Evolutionary conservation across 2,329 filamentous ascomycete genomes (phyloP).

Genomic region (Sporothrix pallida): DNA sequence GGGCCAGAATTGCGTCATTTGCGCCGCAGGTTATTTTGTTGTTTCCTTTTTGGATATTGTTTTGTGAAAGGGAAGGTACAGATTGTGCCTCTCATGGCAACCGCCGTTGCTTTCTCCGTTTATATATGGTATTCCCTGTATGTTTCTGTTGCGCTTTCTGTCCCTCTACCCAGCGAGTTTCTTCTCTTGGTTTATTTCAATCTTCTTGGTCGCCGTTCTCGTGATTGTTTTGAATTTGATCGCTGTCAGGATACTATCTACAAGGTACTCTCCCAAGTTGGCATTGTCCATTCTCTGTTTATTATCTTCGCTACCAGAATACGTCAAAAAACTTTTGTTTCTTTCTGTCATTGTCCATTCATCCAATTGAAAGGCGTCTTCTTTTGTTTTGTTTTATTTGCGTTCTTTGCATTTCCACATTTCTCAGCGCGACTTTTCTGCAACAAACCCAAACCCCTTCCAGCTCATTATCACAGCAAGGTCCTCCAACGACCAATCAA

Average conservation of each 20-base stretch:
- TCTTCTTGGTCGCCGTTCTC: not conserved
- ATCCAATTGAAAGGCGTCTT: not conserved
- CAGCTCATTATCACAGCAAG: not conserved
- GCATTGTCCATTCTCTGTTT: not conserved
- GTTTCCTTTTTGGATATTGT: not conserved
- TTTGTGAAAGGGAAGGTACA: not conserved
- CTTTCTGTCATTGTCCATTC: not conserved
- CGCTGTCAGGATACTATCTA: not conserved
- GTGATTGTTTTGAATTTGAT: not conserved
- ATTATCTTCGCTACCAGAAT: conserved; percentile 8
- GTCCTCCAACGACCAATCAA: not conserved
- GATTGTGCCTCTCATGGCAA: not conserved
- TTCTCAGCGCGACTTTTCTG: not conserved
- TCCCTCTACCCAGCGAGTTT: not conserved
- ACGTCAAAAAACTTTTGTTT: not conserved
- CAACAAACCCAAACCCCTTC: not conserved
- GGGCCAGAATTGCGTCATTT: too few species aligned
- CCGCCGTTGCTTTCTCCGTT: not conserved
- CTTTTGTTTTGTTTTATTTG: not conserved
- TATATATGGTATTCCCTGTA: not conserved
- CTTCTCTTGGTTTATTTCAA: too few species aligned
- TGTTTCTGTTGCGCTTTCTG: not conserved
- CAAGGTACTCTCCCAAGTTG: not conserved
- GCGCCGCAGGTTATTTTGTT: not conserved
- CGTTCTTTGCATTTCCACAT: not conserved